Conservation (phyloP, 2,329 filamentous ascomycete species). For the Fusarium veterinarium region DNA sequence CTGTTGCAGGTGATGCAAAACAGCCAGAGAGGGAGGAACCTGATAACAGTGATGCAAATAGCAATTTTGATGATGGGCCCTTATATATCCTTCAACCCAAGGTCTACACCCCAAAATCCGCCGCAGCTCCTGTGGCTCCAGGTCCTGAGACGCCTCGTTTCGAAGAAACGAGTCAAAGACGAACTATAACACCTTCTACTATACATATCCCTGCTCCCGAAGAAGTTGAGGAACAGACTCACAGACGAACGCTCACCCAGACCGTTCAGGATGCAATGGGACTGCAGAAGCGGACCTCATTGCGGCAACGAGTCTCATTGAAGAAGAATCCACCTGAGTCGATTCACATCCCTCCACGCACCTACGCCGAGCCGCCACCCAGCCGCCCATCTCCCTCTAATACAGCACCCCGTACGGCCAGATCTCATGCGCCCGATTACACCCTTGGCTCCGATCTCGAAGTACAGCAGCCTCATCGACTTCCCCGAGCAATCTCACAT, state of each 20-base stretch:
- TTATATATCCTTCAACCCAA: constrained; percentile 67
- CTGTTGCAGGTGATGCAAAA: constrained; percentile 11
- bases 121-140: constrained; percentile 59
- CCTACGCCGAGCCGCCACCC: constrained; percentile 34
- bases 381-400: constrained; percentile 48
- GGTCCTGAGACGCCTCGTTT: constrained; percentile 35
- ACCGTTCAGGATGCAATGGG: constrained; percentile 24
- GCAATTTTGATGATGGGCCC: constrained; percentile 49
- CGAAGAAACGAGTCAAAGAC: constrained; percentile 23
- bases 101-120: constrained; percentile 66
- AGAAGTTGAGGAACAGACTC: constrained; percentile 15
- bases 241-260: constrained; percentile 37
- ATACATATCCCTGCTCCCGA: constrained; percentile 29
- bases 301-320: constrained; percentile 66
- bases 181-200: constrained; percentile 29
- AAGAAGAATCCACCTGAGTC: constrained; percentile 63
- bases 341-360: constrained; percentile 63
- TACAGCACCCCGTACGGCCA: constrained; percentile 47
- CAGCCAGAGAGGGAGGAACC: constrained; percentile 9
- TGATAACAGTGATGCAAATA: constrained; percentile 23
- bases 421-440: constrained; percentile 55
- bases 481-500: constrained; percentile 51
- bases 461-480: constrained; percentile 47
- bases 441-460: constrained; percentile 63
- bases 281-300: constrained; percentile 57